These are phyloP conservation scores for Xylaria sp. DNA, from an alignment of 2,329 filamentous ascomycete species.

Conservation along the genomic window DNA sequence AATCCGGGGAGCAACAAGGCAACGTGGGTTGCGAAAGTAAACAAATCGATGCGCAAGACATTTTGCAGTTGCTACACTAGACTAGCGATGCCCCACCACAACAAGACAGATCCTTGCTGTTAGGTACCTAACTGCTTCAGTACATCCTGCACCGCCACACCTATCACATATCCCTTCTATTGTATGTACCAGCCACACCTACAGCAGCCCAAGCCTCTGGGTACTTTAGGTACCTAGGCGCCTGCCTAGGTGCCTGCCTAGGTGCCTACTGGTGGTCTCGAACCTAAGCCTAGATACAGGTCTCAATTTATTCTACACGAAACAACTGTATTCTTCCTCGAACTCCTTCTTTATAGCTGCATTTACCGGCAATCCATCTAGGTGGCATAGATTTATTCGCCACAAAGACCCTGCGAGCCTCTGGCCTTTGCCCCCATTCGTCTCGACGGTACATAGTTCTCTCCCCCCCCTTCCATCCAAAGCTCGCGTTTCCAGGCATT, in stretches of 20 bases:
- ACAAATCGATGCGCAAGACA: conserved; percentile 21
- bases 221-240: not conserved
- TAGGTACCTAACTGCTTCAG: too few species aligned
- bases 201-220: not conserved
- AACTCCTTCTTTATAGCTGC: not conserved
- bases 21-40: conserved; percentile 20
- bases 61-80: not conserved
- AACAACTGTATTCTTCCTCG: not conserved
- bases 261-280: too few species aligned
- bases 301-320: not conserved
- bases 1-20: not conserved
- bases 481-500: not conserved
- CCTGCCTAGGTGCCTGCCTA: too few species aligned
- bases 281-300: too few species aligned
- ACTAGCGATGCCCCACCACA: not conserved
- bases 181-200: not conserved
- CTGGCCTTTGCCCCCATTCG: not conserved
- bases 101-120: not conserved
- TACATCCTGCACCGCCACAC: not conserved
- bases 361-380: not conserved
- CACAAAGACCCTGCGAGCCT: too few species aligned
- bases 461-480: not conserved
- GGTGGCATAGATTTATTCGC: too few species aligned
- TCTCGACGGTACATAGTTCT: not conserved
- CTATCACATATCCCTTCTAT: not conserved